Percentiles rank a stretch among this genome's conserved stretches.
These are phyloP conservation scores for Laguncularia racemosa DNA, from an alignment of 345 rosid species.

Conservation along the genomic window DNA sequence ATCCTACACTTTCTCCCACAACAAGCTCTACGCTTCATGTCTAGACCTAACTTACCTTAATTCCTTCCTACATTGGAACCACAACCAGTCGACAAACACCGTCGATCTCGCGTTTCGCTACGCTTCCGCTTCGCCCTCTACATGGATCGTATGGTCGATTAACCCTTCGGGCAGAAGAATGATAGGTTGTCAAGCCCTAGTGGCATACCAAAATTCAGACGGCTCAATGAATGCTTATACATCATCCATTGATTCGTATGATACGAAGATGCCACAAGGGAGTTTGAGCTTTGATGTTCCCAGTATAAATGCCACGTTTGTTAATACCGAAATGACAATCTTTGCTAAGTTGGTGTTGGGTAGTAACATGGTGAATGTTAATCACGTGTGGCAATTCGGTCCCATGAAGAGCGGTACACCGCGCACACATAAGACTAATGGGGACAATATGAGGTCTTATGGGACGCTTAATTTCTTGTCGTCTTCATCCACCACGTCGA, in stretches of 20 bases:
- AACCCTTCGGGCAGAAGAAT: constrained; percentile 35
- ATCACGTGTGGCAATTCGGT: constrained; percentile 74
- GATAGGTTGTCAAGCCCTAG: constrained; percentile 55
- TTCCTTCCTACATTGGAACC: constrained; percentile 66
- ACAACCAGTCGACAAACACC: constrained; percentile 19
- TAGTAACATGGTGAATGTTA: constrained; percentile 13
- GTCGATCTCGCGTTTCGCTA: constrained; percentile 61
- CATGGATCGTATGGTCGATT: constrained; percentile 69
- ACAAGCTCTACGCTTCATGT: constrained; percentile 24
- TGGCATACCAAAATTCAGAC: constrained; percentile 38
- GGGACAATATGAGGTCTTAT: constrained; percentile 21
- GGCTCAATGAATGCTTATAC: constrained; percentile 34
- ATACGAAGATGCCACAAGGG: constrained; percentile 14
- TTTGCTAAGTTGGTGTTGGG: constrained; percentile 50
- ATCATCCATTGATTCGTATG: background rate
- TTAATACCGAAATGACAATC: constrained; percentile 35
- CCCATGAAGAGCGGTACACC: constrained; percentile 20
- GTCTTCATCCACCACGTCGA: background rate
- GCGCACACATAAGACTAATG: background rate
- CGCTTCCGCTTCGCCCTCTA: constrained; percentile 20
- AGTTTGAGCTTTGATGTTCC: constrained; percentile 42
- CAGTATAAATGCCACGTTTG: constrained; percentile 16
- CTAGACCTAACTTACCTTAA: constrained; percentile 33
- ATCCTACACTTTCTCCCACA: constrained; percentile 25
- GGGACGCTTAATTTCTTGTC: constrained; percentile 37